Evolutionary conservation across 768 basidiomycete genomes (phyloP).

Genomic region (Rhodotorula diobovata): DNA sequence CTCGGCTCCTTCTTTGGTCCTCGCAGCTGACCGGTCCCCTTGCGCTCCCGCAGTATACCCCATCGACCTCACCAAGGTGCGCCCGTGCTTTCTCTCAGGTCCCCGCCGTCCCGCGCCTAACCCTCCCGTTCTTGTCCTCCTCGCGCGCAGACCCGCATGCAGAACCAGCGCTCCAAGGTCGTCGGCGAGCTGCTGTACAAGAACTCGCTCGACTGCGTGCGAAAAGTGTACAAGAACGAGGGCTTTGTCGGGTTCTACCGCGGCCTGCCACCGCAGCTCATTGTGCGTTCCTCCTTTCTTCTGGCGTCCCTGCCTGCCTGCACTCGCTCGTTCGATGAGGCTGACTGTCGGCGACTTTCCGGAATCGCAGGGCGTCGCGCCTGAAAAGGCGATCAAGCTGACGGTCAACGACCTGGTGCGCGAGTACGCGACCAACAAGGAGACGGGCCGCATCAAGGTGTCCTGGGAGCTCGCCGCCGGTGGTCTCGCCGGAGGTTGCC

Average conservation of each 20-base stretch:
- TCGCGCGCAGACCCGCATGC: constrained; percentile 61
- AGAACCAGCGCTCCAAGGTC: constrained; percentile 93
- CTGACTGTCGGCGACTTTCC: no score
- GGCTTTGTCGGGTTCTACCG: constrained; percentile 94
- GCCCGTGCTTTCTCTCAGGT: background rate
- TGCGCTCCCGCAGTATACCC: constrained; percentile 64
- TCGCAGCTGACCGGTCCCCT: background rate
- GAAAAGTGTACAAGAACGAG: constrained; percentile 90
- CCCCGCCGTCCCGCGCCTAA: background rate
- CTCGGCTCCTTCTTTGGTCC: background rate
- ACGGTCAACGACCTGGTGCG: constrained; percentile 93
- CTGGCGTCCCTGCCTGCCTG: background rate
- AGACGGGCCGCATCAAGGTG: constrained; percentile 89
- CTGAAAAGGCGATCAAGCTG: constrained; percentile 96
- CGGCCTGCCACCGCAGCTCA: constrained; percentile 86
- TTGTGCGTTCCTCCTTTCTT: constrained; percentile 54
- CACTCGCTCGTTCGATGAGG: no score
- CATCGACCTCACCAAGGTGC: constrained; percentile 47
- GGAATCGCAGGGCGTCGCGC: constrained; percentile 84
- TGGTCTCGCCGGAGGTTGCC: constrained; percentile 88
- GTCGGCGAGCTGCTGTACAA: constrained; percentile 96
- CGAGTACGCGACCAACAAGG: constrained; percentile 77
- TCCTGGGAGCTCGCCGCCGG: constrained; percentile 88
- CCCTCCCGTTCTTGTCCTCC: background rate
- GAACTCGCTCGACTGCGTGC: constrained; percentile 89